phyloP scores from a whole-genome alignment of 2,329 filamentous ascomycete genomes.

The Fusarium stilboides region DNA sequence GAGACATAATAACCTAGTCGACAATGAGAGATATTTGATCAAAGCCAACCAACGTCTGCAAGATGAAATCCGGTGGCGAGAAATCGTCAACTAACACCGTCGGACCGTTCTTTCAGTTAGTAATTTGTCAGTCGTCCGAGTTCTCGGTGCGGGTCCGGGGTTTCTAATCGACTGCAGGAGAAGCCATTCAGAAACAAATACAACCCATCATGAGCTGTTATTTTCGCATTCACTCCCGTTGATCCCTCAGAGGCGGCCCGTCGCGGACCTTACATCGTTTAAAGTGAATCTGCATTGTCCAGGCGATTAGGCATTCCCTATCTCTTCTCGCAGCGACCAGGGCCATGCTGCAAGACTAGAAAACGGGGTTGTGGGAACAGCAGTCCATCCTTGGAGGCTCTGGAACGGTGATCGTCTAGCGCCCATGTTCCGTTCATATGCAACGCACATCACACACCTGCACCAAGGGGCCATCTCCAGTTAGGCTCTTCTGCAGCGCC shows the following conservation, averaged over 20 bases:
- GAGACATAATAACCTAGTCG: background rate
- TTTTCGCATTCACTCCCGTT: slow-evolving; percentile 2
- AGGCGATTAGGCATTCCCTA: slow-evolving; percentile 12
- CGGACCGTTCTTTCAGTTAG: background rate
- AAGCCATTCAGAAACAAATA: slow-evolving; percentile 15
- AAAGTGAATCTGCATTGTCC: slow-evolving; percentile 15
- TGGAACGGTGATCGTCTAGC: slow-evolving; percentile 21
- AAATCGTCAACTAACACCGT: background rate
- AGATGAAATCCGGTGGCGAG: slow-evolving; percentile 23
- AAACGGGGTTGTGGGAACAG: slow-evolving; percentile 27
- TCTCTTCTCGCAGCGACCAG: background rate
- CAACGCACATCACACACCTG: slow-evolving; percentile 31
- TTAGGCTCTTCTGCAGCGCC: slow-evolving; percentile 41
- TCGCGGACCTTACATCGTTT: slow-evolving; percentile 26
- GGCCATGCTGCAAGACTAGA: slow-evolving; percentile 16
- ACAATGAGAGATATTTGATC: slow-evolving; percentile 11
- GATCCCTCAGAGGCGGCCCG: slow-evolving; percentile 26
- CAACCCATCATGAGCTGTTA: background rate
- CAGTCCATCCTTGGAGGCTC: slow-evolving; percentile 25
- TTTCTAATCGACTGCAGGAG: slow-evolving; percentile 19
- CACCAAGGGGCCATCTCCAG: slow-evolving; percentile 40
- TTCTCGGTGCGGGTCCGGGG: slow-evolving; percentile 17
- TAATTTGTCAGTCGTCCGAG: slow-evolving; percentile 3
- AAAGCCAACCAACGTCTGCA: slow-evolving; percentile 5
- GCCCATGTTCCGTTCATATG: slow-evolving; percentile 34